Conservation (phyloP, 495 filamentous ascomycete genomes). For the Chaetomium tenue region DNA sequence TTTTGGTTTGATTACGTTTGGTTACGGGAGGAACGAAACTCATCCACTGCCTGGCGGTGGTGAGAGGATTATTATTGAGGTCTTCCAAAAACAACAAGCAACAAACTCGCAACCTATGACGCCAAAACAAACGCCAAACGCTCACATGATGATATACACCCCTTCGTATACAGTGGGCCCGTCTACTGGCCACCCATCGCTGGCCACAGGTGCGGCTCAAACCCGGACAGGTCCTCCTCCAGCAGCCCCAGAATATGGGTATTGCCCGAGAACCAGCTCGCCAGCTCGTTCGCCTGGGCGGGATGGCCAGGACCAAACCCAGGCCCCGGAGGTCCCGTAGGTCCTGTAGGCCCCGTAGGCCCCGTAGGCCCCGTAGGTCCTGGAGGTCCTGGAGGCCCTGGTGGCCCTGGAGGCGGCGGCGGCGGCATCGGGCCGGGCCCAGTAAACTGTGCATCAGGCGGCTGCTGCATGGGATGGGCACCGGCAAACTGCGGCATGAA, state of each 20-base stretch:
- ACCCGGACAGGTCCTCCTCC: conserved; percentile 55
- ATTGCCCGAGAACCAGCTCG: conserved; percentile 68
- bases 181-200: conserved; percentile 7
- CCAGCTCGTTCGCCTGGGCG: conserved; percentile 50
- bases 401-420: no score
- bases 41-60: neutral
- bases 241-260: conserved; percentile 62
- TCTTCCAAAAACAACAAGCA: neutral
- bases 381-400: no score
- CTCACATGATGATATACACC: neutral
- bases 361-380: no score
- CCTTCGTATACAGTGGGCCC: neutral
- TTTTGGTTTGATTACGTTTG: no score
- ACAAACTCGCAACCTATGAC: neutral
- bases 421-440: conserved; percentile 8
- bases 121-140: conserved; percentile 4
- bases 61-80: neutral
- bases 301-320: conserved; percentile 32
- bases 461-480: neutral
- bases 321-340: conserved; percentile 12
- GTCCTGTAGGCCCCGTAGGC: no score
- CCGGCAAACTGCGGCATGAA: conserved; percentile 49
- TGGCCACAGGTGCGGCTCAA: conserved; percentile 45
- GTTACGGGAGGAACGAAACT: neutral
- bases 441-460: conserved; percentile 7